Base-by-base conservation (phyloP, 2,329 filamentous ascomycete species). In the Clonostachys solani region DNA sequence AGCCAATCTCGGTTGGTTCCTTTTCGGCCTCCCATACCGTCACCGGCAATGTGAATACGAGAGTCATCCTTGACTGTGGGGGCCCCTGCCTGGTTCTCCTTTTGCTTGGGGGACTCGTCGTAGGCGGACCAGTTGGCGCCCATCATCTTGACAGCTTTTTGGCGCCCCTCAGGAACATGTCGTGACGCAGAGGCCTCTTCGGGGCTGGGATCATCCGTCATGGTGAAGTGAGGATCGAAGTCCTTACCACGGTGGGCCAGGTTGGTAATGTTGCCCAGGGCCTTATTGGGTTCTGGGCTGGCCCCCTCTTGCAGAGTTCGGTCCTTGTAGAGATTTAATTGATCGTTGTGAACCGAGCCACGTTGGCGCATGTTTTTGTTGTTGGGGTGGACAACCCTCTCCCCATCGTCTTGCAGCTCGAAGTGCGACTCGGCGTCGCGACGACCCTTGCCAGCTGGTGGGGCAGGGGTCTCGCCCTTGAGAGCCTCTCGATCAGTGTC, bases 371-470 rank as follows among this genome's bases (percentile, higher is more conserved):
- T 71, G 43, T 65, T 67, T 44, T 67, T 23, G n/a, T 34, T 34
- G 16, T 42, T 60, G 43, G 65, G 59, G 47, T 77, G 72, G 8
- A 71, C 75, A 15, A 74, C 69, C 44, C 80, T 79, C 34, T 78
- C 78, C 43, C 81, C 83, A 47, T 92, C 84, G 61, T 97, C 92
- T 46, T 81, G 74, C 58, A 96, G 80, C 51, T 94, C 84, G 60
- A 96, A 96, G 66, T 97, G 90, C 2, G 83, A 71, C 60, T 92
- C 84, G 16, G 87, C 85, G 57, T 95, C 89, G 40, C 84, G 88
- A 50, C 92, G 88, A 36, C 87, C 77, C 62, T 87, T 87, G 57
- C 77, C 71, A 36, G 81, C 74, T 34, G 79, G 73, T 13, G 81
- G 73, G 53, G 74, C 74, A 8, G 84, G 80, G 9, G 81, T 83